phyloP scores from a whole-genome alignment of 495 filamentous ascomycete genomes.

The Apiosordaria backusii region DNA sequence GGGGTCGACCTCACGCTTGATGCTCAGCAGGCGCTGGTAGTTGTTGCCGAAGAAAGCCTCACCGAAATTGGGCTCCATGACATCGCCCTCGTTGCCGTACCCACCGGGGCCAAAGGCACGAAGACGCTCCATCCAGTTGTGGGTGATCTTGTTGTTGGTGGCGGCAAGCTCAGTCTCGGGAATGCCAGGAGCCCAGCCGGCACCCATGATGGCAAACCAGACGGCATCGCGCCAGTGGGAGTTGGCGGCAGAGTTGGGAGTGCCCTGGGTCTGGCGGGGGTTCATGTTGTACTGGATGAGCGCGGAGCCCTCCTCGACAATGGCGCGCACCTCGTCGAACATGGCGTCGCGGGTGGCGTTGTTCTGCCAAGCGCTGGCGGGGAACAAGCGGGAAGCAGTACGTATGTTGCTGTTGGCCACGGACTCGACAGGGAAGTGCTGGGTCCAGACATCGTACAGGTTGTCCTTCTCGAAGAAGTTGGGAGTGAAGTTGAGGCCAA shows the following conservation, averaged over 20 bases:
- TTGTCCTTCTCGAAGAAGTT: constrained; percentile 24
- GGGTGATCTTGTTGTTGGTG: constrained; percentile 26
- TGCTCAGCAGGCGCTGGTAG: constrained; percentile 41
- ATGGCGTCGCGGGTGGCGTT: constrained; percentile 26
- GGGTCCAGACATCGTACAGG: constrained; percentile 21
- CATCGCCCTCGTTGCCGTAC: constrained; percentile 52
- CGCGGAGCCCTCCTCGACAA: constrained; percentile 20
- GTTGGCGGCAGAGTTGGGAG: constrained; percentile 18
- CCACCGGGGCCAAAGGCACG: constrained; percentile 32
- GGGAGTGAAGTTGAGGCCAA: constrained; percentile 34
- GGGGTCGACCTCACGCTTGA: constrained; percentile 54
- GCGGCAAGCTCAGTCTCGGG: constrained; percentile 11
- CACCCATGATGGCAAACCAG: constrained; percentile 18
- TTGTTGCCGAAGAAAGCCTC: constrained; percentile 56
- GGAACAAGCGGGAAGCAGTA: constrained; percentile 40
- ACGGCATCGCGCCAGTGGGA: constrained; percentile 26
- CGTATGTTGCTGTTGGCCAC: constrained; percentile 27
- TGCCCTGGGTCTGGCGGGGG: constrained; percentile 12
- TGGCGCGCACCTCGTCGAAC: constrained; percentile 20
- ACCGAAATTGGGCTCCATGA: constrained; percentile 61
- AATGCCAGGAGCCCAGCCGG: constrained; percentile 12
- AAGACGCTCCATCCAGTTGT: constrained; percentile 23
- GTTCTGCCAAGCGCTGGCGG: constrained; percentile 31
- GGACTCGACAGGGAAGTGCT: constrained; percentile 20
- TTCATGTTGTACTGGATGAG: constrained; percentile 28